Conservation (phyloP, 2,329 filamentous ascomycete genomes). For the Zalaria sp. region DNA sequence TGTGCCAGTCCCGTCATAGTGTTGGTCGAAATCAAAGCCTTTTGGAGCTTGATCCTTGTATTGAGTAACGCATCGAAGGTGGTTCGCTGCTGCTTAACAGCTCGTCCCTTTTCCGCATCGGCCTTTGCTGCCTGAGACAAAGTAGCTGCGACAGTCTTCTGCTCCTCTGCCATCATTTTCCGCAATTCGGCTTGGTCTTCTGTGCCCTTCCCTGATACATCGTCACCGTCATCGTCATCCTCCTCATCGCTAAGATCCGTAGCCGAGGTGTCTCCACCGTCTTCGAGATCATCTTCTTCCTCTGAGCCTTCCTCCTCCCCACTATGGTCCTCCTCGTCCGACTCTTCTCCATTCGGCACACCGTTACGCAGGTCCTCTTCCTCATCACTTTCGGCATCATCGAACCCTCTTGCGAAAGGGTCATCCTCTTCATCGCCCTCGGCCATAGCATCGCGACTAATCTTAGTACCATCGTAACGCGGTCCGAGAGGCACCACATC, state of each 20-base stretch:
- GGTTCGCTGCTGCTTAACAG: slow-evolving; percentile 73
- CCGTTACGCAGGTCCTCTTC: slow-evolving; percentile 29
- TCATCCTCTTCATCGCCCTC: slow-evolving; percentile 39
- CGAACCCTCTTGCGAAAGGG: slow-evolving; percentile 28
- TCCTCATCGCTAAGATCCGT: slow-evolving; percentile 31
- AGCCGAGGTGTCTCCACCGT: slow-evolving; percentile 27
- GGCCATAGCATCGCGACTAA: slow-evolving; percentile 56
- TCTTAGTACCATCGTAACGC: slow-evolving; percentile 63
- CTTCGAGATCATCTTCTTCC: slow-evolving; percentile 12
- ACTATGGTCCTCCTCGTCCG: slow-evolving; percentile 10
- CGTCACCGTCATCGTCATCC: slow-evolving; percentile 22
- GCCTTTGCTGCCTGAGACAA: slow-evolving; percentile 54
- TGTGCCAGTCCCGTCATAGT: slow-evolving; percentile 39
- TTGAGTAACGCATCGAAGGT: slow-evolving; percentile 83
- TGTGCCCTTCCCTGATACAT: slow-evolving; percentile 21
- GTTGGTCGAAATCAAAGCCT: slow-evolving; percentile 72
- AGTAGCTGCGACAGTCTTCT: slow-evolving; percentile 50
- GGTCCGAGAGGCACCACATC: slow-evolving; percentile 57
- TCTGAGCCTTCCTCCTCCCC: slow-evolving; percentile 10
- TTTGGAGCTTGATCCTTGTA: slow-evolving; percentile 82
- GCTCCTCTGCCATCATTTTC: slow-evolving; percentile 53
- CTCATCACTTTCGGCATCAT: slow-evolving; percentile 28
- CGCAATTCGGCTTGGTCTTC: slow-evolving; percentile 44
- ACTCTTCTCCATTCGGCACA: slow-evolving; percentile 4
- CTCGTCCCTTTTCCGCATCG: slow-evolving; percentile 72